A percentile compares a stretch with the other conserved stretches of the same genome.
Evolutionary conservation across 306 rosid genomes (phyloP).

Genomic region (Rosa rugosa): DNA sequence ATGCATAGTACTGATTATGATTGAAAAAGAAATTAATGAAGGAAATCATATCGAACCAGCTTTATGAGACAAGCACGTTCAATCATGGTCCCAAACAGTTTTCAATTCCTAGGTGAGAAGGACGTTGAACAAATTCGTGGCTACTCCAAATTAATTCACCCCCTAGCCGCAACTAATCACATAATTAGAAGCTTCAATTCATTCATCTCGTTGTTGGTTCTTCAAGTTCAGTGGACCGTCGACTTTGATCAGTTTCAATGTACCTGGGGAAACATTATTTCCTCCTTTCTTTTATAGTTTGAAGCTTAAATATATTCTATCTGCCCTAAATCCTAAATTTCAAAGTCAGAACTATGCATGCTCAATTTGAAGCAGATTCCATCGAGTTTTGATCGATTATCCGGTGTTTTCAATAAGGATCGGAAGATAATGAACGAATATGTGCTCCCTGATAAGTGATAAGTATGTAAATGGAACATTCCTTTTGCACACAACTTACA

Average conservation of each 20-base stretch:
- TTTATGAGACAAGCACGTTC: slow-evolving; percentile 72
- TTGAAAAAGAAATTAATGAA: slow-evolving; percentile 43
- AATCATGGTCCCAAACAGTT: slow-evolving; percentile 40
- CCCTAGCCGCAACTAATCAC: slow-evolving; percentile 7
- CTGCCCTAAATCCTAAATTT: neutral
- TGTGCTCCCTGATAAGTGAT: slow-evolving; percentile 14
- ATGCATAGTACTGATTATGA: neutral
- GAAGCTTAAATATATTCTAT: neutral
- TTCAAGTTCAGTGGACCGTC: slow-evolving; percentile 28
- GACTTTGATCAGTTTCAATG: slow-evolving; percentile 5
- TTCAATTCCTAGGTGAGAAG: slow-evolving; percentile 35
- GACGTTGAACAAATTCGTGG: slow-evolving; percentile 54
- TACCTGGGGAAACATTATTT: neutral
- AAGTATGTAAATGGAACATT: slow-evolving; percentile 15
- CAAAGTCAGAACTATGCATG: neutral
- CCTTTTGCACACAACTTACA: slow-evolving; percentile 2
- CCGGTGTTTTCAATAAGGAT: neutral
- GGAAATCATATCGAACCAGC: slow-evolving; percentile 61
- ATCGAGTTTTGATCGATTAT: neutral
- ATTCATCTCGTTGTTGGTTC: slow-evolving; percentile 21
- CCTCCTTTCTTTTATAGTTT: neutral
- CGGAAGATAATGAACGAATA: neutral
- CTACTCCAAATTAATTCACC: slow-evolving; percentile 26
- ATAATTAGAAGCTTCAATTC: neutral
- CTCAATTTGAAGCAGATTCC: neutral